Evolutionary conservation across 75 land plant genomes (phyloP).

Genomic region (Ceratopteris richardii): DNA sequence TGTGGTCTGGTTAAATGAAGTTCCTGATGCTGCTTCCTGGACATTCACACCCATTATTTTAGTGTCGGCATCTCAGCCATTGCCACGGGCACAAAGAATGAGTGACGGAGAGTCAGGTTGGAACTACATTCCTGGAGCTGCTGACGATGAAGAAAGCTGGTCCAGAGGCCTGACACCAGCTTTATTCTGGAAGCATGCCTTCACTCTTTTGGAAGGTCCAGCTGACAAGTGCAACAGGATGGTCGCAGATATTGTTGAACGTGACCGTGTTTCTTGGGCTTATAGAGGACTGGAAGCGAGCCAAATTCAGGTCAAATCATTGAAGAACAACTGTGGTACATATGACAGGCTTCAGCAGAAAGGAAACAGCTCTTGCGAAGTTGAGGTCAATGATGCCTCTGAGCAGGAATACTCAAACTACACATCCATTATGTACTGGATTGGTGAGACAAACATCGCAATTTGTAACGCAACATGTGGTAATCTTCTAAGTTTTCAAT

Average conservation of each 20-base stretch:
- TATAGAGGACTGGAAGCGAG: conserved; percentile 69
- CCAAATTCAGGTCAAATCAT: conserved; percentile 44
- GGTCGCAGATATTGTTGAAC: conserved; percentile 85
- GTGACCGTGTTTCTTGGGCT: conserved; percentile 64
- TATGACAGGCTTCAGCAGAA: conserved; percentile 1
- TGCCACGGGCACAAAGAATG: conserved; percentile 33
- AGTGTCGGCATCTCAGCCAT: conserved; percentile 66
- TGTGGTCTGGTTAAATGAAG: conserved; percentile 94
- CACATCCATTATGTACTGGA: conserved; percentile 34
- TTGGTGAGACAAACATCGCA: conserved; percentile 74
- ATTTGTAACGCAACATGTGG: conserved; percentile 46
- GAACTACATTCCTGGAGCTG: conserved; percentile 95
- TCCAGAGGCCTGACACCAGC: conserved; percentile 73
- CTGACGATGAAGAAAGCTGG: conserved; percentile 99
- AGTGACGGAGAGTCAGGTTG: conserved; percentile 73
- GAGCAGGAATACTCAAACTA: not conserved
- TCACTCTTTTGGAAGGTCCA: conserved; percentile 53
- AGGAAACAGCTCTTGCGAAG: not conserved
- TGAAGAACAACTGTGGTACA: conserved; percentile 12
- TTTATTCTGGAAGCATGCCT: conserved; percentile 78
- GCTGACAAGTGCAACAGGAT: conserved; percentile 68
- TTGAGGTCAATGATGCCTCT: not conserved
- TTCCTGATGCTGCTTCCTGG: conserved; percentile 73
- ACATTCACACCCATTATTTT: conserved; percentile 86
- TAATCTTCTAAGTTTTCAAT: conserved; percentile 12